These are phyloP conservation scores for Phytophthora hibernalis DNA, from an alignment of 352 stramenopile genomes.

Conservation along the genomic window DNA sequence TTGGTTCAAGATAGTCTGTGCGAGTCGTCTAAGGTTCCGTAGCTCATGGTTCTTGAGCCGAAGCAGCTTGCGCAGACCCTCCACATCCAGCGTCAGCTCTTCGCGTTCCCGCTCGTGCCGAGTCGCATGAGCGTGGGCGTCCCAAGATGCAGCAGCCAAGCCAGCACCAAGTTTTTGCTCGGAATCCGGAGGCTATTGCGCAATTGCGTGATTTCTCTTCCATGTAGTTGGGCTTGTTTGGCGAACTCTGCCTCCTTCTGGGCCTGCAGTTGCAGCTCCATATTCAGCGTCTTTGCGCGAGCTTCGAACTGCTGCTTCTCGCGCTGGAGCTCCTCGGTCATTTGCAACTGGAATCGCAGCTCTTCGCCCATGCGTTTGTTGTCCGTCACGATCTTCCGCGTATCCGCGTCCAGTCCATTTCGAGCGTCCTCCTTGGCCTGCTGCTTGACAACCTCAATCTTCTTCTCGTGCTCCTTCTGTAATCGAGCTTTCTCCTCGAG, in stretches of 20 bases:
- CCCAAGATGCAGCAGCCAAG: conserved; percentile 73
- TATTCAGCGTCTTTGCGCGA: conserved; percentile 58
- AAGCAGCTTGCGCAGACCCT: conserved; percentile 87
- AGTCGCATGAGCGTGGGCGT: conserved; percentile 56
- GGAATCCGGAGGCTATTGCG: conserved; percentile 70
- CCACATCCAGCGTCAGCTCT: conserved; percentile 86
- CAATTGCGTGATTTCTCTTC: conserved; percentile 79
- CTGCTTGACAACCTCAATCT: conserved; percentile 86
- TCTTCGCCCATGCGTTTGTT: conserved; percentile 94
- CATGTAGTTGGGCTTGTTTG: conserved; percentile 76
- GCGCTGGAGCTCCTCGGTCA: conserved; percentile 88
- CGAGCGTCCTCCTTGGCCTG: conserved; percentile 91
- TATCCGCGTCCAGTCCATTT: conserved; percentile 90
- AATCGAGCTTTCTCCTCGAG: conserved; percentile 87
- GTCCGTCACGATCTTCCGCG: conserved; percentile 92
- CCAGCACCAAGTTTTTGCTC: conserved; percentile 80
- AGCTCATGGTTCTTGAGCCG: conserved; percentile 95
- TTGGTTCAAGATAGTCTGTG: conserved; percentile 92
- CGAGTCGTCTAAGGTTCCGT: conserved; percentile 85
- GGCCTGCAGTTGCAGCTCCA: conserved; percentile 81
- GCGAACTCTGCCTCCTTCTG: conserved; percentile 92
- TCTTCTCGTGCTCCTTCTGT: conserved; percentile 87
- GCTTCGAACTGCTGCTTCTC: conserved; percentile 81
- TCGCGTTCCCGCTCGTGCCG: conserved; percentile 74
- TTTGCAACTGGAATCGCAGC: conserved; percentile 92